Evolutionary conservation across 495 filamentous ascomycete species (phyloP).

Genomic region (Halenospora varia): DNA sequence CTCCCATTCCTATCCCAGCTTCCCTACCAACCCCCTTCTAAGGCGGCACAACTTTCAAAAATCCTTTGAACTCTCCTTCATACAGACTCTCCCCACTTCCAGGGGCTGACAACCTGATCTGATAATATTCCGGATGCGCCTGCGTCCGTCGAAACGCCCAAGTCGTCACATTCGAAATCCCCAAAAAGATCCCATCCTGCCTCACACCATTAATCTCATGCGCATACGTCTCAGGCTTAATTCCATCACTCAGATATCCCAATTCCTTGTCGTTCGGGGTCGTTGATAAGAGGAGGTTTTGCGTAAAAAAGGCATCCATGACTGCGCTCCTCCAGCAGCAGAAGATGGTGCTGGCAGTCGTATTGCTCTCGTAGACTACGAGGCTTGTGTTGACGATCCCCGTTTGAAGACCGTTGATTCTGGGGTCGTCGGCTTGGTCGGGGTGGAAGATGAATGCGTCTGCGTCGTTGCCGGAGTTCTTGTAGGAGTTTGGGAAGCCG

Average conservation of each 20-base stretch:
- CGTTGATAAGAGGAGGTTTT: background rate
- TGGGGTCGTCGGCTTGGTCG: background rate
- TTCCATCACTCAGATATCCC: background rate
- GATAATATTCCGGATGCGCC: background rate
- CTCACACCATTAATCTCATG: conserved; percentile 1
- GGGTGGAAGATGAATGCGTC: conserved; percentile 1
- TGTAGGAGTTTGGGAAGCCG: background rate
- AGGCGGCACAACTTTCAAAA: background rate
- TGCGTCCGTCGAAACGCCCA: background rate
- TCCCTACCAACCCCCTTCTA: too few relatives aligned
- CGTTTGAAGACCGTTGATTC: background rate
- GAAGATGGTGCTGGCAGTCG: background rate
- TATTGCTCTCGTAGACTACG: background rate
- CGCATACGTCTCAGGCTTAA: conserved; percentile 1
- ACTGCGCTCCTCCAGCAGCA: background rate
- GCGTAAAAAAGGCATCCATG: background rate
- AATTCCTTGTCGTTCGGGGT: background rate
- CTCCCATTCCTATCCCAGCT: too few relatives aligned
- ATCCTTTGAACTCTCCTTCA: background rate
- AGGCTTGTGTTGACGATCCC: background rate
- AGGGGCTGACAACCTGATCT: background rate
- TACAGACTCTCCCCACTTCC: background rate
- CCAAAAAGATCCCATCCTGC: conserved; percentile 1
- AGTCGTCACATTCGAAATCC: background rate
- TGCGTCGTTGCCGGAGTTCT: background rate